These are phyloP conservation scores for Ricinus communis DNA, from an alignment of 345 rosid species.

Conservation along the genomic window DNA sequence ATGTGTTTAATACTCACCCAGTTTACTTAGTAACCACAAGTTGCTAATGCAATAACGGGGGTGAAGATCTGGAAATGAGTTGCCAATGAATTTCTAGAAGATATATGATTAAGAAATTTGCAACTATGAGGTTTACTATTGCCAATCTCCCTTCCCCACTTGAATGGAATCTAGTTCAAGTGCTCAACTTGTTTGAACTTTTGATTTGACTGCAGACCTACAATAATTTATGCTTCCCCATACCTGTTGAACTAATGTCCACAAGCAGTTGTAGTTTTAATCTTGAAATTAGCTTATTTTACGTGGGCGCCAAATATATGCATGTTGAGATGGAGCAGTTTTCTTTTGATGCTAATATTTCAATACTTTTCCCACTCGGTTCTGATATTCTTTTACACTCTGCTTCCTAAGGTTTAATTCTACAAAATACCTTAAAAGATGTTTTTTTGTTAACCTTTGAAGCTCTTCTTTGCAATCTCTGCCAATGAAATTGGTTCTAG, in stretches of 20 bases:
- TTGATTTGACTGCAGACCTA: background rate
- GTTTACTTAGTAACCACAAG: background rate
- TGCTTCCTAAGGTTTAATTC: background rate
- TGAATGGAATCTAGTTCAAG: background rate
- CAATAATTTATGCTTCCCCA: background rate
- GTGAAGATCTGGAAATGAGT: background rate
- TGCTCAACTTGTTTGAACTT: background rate
- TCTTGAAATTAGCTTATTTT: background rate
- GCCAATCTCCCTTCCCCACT: background rate
- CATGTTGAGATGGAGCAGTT: background rate
- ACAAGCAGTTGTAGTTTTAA: background rate
- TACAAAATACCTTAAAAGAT: no score
- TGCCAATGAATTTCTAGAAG: no score
- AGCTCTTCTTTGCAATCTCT: background rate
- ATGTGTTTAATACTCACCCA: slow-evolving; percentile 9
- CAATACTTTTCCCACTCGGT: background rate
- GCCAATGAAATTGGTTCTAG: background rate
- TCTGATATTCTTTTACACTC: background rate
- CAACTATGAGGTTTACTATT: background rate
- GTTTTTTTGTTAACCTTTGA: background rate
- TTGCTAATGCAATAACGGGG: no score
- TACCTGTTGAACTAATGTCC: background rate
- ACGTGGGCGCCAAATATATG: background rate
- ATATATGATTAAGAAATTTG: background rate
- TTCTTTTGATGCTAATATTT: background rate